A percentile compares a stretch with the other conserved stretches of the same genome.
phyloP scores from a whole-genome alignment of 2,329 filamentous ascomycete species.

The Pseudogymnoascus pannorum region DNA sequence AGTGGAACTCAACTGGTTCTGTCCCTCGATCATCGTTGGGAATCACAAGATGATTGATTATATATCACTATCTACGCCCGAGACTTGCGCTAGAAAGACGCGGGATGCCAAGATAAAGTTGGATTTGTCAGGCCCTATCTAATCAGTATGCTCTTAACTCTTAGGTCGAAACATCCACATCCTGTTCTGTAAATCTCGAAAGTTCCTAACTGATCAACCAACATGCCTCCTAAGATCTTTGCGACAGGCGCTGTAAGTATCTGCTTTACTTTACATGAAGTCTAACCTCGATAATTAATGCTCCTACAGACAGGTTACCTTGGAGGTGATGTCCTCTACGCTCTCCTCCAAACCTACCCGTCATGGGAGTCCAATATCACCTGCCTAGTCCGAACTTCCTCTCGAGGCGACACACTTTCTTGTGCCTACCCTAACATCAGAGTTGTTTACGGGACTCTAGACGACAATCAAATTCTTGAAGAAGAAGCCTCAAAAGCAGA shows the following conservation, averaged over 20 bases:
- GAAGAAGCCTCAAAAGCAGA: conserved; percentile 29
- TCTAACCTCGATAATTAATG: not conserved
- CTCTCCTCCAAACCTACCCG: conserved; percentile 11
- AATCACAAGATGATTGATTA: too few relatives aligned
- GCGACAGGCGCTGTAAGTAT: not conserved
- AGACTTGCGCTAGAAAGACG: too few relatives aligned
- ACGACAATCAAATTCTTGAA: conserved; percentile 25
- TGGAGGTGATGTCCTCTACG: conserved; percentile 14
- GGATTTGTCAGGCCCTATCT: too few relatives aligned
- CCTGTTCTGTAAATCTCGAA: not conserved
- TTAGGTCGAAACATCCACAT: too few relatives aligned
- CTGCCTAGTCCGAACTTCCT: conserved; percentile 8
- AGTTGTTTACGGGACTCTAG: conserved; percentile 26
- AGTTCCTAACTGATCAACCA: conserved; percentile 12
- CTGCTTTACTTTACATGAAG: not conserved
- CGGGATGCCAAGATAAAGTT: too few relatives aligned
- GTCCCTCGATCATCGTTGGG: too few relatives aligned
- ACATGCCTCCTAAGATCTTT: conserved; percentile 6
- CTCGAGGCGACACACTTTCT: conserved; percentile 24
- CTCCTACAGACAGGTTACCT: conserved; percentile 15
- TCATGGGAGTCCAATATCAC: conserved; percentile 11
- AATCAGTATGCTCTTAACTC: not conserved
- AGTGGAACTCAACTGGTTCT: too few relatives aligned
- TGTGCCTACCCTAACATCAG: conserved; percentile 23
- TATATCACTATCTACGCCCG: too few relatives aligned